These are phyloP conservation scores for Ceraceosorus bombacis DNA, from an alignment of 1,284 basidiomycete species.

Conservation along the genomic window DNA sequence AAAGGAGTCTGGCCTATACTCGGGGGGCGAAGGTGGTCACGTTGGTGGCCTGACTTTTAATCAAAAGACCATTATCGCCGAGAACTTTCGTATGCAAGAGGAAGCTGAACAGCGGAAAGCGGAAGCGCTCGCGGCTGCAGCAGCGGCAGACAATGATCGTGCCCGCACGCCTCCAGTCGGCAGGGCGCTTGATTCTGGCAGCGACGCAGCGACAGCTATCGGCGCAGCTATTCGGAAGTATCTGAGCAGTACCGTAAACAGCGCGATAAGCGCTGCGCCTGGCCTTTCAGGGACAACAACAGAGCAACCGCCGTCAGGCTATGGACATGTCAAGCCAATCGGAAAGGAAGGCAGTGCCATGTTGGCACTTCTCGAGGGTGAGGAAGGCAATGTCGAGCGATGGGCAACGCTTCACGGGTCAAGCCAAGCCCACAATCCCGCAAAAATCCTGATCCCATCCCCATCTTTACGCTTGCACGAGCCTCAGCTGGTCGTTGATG, in stretches of 20 bases:
- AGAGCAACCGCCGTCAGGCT: no score
- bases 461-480: no score
- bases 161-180: neutral
- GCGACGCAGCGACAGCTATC: neutral
- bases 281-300: no score
- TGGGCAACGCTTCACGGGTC: neutral
- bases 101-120: neutral
- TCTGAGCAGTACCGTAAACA: neutral
- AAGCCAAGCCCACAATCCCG: neutral
- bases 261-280: no score
- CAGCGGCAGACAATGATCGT: neutral
- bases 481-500: no score
- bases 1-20: conserved; percentile 17
- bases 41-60: conserved; percentile 37
- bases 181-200: neutral
- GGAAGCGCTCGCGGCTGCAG: neutral
- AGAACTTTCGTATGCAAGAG: neutral
- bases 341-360: neutral
- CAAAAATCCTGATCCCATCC: no score
- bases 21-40: conserved; percentile 33
- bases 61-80: conserved; percentile 26
- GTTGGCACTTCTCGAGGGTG: neutral
- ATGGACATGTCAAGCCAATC: neutral
- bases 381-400: neutral
- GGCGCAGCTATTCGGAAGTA: neutral